Evolutionary conservation across 768 basidiomycete species (phyloP).

Genomic region (Porpolomopsis calyptriformis): DNA sequence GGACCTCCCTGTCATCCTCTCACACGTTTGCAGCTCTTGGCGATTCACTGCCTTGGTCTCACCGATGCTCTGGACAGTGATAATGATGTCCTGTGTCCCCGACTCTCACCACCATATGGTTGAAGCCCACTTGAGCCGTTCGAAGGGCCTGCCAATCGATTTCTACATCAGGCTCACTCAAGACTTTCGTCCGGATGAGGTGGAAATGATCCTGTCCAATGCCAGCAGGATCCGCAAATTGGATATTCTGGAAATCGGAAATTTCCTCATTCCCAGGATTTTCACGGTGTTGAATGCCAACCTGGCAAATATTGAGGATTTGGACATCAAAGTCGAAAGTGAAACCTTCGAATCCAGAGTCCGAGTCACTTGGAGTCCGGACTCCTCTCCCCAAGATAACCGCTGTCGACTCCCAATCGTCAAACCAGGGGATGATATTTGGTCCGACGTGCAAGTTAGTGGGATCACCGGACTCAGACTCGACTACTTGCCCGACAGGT

Average conservation of each 20-base stretch:
- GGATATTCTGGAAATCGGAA: neutral
- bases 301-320: neutral
- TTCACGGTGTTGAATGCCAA: neutral
- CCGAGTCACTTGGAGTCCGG: neutral
- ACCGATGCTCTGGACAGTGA: conserved; percentile 3
- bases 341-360: neutral
- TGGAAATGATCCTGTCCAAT: neutral
- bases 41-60: conserved; percentile 5
- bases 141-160: neutral
- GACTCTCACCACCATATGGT: neutral
- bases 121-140: neutral
- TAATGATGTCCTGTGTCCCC: neutral
- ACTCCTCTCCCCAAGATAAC: too few relatives aligned
- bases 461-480: neutral
- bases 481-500: neutral
- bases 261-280: neutral
- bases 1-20: conserved; percentile 8
- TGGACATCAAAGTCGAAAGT: neutral
- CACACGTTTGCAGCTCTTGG: conserved; percentile 11
- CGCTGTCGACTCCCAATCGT: neutral
- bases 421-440: neutral
- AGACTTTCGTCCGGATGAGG: neutral
- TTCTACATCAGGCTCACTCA: neutral
- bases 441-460: neutral
- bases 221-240: neutral